Percentiles rank a stretch among this genome's conserved stretches.
phyloP scores from a whole-genome alignment of 441 rosid species.

The Lepidium campestre region DNA sequence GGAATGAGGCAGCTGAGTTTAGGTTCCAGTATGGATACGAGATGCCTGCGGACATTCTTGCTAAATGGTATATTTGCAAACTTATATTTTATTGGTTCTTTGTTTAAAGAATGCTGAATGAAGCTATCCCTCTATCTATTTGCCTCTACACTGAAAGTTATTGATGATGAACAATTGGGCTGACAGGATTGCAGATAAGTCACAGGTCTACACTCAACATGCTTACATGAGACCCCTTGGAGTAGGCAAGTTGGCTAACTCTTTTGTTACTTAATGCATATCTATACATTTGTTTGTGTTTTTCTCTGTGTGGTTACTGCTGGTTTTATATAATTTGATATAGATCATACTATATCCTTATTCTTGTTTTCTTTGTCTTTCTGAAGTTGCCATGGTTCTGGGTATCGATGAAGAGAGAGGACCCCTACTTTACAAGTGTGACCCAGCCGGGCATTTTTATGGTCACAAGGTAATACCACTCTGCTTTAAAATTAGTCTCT shows the following conservation, averaged over 20 bases:
- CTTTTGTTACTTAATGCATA: not conserved
- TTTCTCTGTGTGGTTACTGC: not conserved
- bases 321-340: not conserved
- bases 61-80: constrained; percentile 43
- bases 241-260: constrained; percentile 55
- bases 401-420: constrained; percentile 94
- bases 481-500: not conserved
- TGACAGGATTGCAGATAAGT: constrained; percentile 90
- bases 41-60: constrained; percentile 89
- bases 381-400: constrained; percentile 87
- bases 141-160: not conserved
- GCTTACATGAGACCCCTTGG: constrained; percentile 99
- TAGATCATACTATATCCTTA: not conserved
- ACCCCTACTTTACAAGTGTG: constrained; percentile 89
- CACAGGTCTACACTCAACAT: constrained; percentile 97
- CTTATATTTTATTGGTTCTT: not conserved
- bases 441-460: constrained; percentile 96
- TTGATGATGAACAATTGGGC: not conserved
- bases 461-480: constrained; percentile 81
- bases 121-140: not conserved
- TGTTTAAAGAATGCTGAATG: not conserved
- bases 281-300: not conserved
- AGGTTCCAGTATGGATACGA: constrained; percentile 91
- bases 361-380: constrained; percentile 16
- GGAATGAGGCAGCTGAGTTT: constrained; percentile 98